These are phyloP conservation scores for Nicotiana tomentosiformis DNA, from an alignment of 257 asterid species.

Conservation along the genomic window DNA sequence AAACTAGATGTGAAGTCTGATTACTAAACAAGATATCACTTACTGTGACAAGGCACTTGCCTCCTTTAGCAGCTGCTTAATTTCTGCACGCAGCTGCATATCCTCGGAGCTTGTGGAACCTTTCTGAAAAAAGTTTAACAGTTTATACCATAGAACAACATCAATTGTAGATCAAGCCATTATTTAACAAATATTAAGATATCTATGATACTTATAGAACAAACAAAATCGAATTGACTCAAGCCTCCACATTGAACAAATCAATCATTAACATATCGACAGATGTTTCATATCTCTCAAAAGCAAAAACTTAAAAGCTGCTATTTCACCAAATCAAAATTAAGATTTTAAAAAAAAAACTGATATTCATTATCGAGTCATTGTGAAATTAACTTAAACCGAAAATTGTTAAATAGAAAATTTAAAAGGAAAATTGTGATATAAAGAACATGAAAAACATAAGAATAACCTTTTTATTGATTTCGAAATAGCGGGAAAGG, in stretches of 20 bases:
- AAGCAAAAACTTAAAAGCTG: background rate
- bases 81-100: constrained; percentile 52
- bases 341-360: background rate
- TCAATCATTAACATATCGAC: background rate
- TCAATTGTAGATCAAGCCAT: background rate
- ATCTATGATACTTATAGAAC: background rate
- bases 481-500: constrained; percentile 55
- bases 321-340: background rate
- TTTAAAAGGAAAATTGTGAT: background rate
- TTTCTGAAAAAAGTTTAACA: constrained; percentile 31
- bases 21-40: constrained; percentile 16
- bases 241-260: background rate
- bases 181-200: background rate
- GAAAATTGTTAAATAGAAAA: background rate
- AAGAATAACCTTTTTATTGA: constrained; percentile 41
- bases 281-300: background rate
- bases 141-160: background rate
- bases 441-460: background rate
- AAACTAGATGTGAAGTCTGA: background rate
- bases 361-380: background rate
- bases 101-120: constrained; percentile 35
- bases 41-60: constrained; percentile 69
- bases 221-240: background rate
- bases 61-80: constrained; percentile 70
- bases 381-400: background rate